phyloP scores from a whole-genome alignment of 768 basidiomycete species.

The Roridomyces roridus region DNA sequence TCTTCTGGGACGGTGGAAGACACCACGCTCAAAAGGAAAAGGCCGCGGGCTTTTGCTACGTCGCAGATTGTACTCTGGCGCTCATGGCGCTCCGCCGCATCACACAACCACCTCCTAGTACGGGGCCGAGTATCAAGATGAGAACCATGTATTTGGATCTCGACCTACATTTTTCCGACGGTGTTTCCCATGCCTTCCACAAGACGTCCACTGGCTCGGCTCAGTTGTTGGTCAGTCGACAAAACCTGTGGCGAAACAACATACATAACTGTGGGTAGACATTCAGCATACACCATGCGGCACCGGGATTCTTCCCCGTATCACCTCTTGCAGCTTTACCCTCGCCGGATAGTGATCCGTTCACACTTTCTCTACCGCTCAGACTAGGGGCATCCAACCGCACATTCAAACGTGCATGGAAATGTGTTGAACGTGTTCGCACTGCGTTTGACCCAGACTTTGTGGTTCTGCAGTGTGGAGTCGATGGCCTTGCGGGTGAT shows the following conservation, averaged over 20 bases:
- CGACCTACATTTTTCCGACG: constrained; percentile 92
- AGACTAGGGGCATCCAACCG: constrained; percentile 66
- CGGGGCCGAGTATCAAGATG: constrained; percentile 40
- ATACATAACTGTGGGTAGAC: constrained; percentile 48
- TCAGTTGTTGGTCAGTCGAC: constrained; percentile 53
- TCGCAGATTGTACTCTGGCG: constrained; percentile 86
- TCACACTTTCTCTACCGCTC: constrained; percentile 84
- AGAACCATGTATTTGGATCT: constrained; percentile 91
- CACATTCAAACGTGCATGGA: constrained; percentile 73
- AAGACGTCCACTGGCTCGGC: constrained; percentile 39
- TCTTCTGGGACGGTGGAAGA: constrained; percentile 94
- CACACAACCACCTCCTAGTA: constrained; percentile 17
- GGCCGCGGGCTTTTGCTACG: constrained; percentile 94
- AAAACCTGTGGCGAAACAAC: no score
- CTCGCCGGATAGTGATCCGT: constrained; percentile 52
- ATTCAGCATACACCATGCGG: constrained; percentile 83
- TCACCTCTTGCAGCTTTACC: constrained; percentile 59
- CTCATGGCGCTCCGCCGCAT: constrained; percentile 62
- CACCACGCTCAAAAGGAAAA: constrained; percentile 83
- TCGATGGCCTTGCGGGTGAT: constrained; percentile 87
- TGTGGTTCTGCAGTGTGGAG: constrained; percentile 85
- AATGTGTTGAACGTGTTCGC: constrained; percentile 63
- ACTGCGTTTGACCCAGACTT: constrained; percentile 76
- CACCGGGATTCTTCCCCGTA: constrained; percentile 84
- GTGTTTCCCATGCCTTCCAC: constrained; percentile 79